Conservation (phyloP, 768 basidiomycete genomes). For the Amanita thiersii region DNA sequence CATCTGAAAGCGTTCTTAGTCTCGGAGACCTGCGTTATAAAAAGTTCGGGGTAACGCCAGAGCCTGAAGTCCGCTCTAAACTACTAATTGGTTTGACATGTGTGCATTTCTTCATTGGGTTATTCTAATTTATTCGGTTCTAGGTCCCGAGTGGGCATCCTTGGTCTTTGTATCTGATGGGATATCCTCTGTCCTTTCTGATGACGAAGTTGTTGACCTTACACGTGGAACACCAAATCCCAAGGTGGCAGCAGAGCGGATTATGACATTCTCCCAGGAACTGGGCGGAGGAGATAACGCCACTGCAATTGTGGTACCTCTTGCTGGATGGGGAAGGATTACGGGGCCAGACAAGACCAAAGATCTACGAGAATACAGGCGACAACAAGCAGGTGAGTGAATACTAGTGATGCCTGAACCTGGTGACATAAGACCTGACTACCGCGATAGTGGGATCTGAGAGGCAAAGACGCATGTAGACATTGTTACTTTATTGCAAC, state of each 20-base stretch:
- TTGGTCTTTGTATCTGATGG: slow-evolving; percentile 91
- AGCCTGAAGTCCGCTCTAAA: slow-evolving; percentile 78
- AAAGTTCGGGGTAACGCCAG: slow-evolving; percentile 85
- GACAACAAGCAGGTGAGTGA: slow-evolving; percentile 49
- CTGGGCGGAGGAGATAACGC: slow-evolving; percentile 87
- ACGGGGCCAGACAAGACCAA: slow-evolving; percentile 76
- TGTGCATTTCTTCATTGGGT: not conserved
- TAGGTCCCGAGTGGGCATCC: slow-evolving; percentile 81
- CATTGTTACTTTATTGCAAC: slow-evolving; percentile 9
- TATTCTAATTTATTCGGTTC: slow-evolving; percentile 1
- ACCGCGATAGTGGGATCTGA: slow-evolving; percentile 46
- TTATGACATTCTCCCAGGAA: slow-evolving; percentile 83
- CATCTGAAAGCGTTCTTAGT: slow-evolving; percentile 28
- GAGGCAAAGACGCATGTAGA: slow-evolving; percentile 58
- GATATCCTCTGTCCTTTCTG: slow-evolving; percentile 82
- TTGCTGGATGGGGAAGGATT: slow-evolving; percentile 86
- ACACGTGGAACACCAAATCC: slow-evolving; percentile 67
- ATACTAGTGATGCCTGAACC: not conserved
- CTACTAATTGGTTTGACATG: slow-evolving; percentile 57
- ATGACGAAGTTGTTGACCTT: slow-evolving; percentile 92
- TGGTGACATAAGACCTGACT: too few relatives aligned
- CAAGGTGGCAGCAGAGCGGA: slow-evolving; percentile 70
- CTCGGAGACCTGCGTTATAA: slow-evolving; percentile 88
- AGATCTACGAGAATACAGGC: slow-evolving; percentile 75
- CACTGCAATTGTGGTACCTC: slow-evolving; percentile 84